These are phyloP conservation scores for Chytriomyces hyalinus DNA, from an alignment of 192 early-diverging fungal genomes.

Conservation along the genomic window DNA sequence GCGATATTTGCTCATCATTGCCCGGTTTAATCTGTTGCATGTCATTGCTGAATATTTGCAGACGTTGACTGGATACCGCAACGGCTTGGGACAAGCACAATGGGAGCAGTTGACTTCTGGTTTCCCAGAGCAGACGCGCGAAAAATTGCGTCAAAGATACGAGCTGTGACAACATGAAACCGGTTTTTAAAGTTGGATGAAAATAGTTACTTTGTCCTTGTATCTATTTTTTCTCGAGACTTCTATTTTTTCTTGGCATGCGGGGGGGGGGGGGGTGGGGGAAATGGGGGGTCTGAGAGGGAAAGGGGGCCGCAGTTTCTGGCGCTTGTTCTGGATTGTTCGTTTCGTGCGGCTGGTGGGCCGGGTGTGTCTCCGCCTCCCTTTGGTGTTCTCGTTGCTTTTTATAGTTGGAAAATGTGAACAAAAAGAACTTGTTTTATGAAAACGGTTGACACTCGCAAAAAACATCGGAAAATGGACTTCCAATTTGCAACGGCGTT, in stretches of 20 bases:
- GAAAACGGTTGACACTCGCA: too few species aligned
- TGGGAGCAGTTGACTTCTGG: slow-evolving; percentile 53
- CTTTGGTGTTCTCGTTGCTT: too few species aligned
- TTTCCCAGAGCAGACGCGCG: slow-evolving; percentile 29
- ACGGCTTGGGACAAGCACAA: slow-evolving; percentile 65
- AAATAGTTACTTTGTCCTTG: neutral
- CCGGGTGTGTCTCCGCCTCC: neutral
- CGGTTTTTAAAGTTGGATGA: neutral
- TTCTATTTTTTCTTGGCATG: slow-evolving; percentile 8
- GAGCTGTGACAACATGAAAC: neutral
- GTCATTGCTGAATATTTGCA: slow-evolving; percentile 24
- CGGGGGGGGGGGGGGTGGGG: neutral
- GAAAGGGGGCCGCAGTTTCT: neutral
- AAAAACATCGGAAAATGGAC: neutral
- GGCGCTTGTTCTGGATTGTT: neutral
- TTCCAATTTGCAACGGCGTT: neutral
- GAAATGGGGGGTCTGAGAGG: neutral
- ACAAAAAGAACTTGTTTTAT: neutral
- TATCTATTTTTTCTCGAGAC: neutral
- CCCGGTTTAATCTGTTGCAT: neutral
- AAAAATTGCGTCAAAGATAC: slow-evolving; percentile 34
- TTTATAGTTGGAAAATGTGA: neutral
- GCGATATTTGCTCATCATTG: neutral
- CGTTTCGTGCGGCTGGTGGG: neutral
- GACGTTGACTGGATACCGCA: slow-evolving; percentile 67